A percentile compares a stretch with the other conserved stretches of the same genome.
These are phyloP conservation scores for Populus hybrid DNA, from an alignment of 441 rosid species.

Conservation along the genomic window DNA sequence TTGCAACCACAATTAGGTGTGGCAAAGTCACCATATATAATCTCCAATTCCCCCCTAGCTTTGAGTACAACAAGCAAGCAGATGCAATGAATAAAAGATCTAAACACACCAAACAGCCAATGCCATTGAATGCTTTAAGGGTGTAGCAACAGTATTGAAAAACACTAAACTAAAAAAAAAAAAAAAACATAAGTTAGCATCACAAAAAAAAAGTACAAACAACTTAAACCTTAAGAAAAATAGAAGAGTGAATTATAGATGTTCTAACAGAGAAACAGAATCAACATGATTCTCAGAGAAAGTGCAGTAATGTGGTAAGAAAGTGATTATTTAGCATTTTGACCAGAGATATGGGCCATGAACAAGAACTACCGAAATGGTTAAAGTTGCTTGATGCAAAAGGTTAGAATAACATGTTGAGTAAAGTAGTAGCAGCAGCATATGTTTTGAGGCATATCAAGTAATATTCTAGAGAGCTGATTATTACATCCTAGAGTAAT, in stretches of 20 bases:
- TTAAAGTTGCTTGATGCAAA: not conserved
- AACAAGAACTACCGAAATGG: not conserved
- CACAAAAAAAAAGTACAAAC: not conserved
- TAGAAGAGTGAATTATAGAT: not conserved
- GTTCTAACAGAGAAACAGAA: not conserved
- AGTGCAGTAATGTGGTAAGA: not conserved
- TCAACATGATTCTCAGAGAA: not conserved
- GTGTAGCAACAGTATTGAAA: not conserved
- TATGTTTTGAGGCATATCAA: not conserved
- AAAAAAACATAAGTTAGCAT: not conserved
- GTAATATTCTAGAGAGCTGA: too few relatives aligned
- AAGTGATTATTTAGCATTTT: not conserved
- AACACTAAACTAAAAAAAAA: not conserved
- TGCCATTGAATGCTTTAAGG: not conserved
- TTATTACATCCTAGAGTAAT: not conserved
- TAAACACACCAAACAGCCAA: not conserved
- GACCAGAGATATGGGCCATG: not conserved
- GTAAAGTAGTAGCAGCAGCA: not conserved
- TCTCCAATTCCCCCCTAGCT: not conserved
- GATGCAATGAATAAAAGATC: not conserved
- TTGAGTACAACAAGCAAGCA: not conserved
- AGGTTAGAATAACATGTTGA: not conserved
- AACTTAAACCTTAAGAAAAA: not conserved
- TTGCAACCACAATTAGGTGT: not conserved
- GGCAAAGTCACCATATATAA: not conserved